Base-by-base conservation (phyloP, 1,139 yeast species). In the Pneumocystis murina region DNA sequence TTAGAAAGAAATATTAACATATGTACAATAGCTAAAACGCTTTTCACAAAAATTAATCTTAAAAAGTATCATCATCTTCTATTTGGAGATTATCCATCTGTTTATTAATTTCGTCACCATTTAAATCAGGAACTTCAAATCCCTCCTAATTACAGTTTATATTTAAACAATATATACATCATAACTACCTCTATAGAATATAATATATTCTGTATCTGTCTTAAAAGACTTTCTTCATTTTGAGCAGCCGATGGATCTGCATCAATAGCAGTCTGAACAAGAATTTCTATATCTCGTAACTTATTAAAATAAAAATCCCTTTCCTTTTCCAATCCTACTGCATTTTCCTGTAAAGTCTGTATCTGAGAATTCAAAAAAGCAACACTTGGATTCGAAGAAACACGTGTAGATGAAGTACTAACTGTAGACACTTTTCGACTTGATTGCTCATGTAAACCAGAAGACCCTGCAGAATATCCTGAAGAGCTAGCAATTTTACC, bases 281-380 rank as follows among this genome's bases (percentile, higher is more conserved):
- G 75, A 41, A 89, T 83, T 74, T 92, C 98, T 66, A 92, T 87
- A 66, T 87, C 95, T 67, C 96, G 81, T 63, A 92, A 78, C 75
- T 92, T 92, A 70, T 86, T 85, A 75, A 88, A 92, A 74, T 92
- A 92, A 71, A 92, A 90, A 72, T 88, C 87, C 66, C 97, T 82
- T 72, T 94, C 98, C 0, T 72, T 68, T 59, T 75, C 75, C 59
- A 83, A 73, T 62, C 79, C 80, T 10, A 72, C 69, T 30, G 71
- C 70, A 14, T 68, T 68, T 38, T 71, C 74, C 20, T 67, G 59
- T 62, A 68, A 59, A 20, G 66, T 67, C 12, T 64, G 67, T n/a
- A 64, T 59, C 58, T 69, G 69, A 40, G 65, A 63, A 39, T 66
- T 70, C 30, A 70, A 66, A 59, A 66, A 67, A 36, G 64, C 60